Evolutionary conservation across 306 rosid species (phyloP), one percentile per base, ranked within the genome.

Genomic region (Vigna angularis): DNA sequence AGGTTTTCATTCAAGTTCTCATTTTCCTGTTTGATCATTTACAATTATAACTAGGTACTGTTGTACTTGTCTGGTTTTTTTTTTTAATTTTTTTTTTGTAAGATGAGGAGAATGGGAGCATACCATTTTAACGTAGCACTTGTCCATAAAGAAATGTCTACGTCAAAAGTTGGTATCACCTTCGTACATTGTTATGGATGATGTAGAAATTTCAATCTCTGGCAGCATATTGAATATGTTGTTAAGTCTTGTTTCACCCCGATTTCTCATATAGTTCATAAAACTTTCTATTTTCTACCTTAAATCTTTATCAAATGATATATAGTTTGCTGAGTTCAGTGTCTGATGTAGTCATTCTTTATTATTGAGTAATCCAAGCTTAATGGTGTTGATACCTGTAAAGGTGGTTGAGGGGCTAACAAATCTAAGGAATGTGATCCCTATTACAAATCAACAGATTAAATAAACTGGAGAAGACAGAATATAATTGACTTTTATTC

Each of bases 1-100:
- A 95, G 98, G 99, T 95, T 82, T 75, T 50, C 73, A 45, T 80
- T 76, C 77, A 62, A 40, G 73, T 64, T 44, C 63, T 49, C 59
- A 81, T 52, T 77, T 49, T 18, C 40, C 78, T 3, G 4, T 77
- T 58, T 56, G 63, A 69, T 47, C 74, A 62, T 51, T 61, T 63
- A 14, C 44, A 67, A 62, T 42, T 62, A 15, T 5, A 3, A 42
- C 3, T 38, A 15, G 18, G 12, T 38, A 2, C 30, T 28, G 20
- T 6, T 11, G 15, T 62, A 18, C 47, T 14, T 12, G 5, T 59
- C 9, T 16, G 47, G 2, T 24, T 26, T 26, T 26, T 26, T 26
- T 26, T 26, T 26, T 26, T 2, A 2, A 0, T 2, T 22, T 6
- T 32, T 15, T 32, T 28, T 32, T 62, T 20, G 68, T 61, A 61